Base-by-base conservation (phyloP, 352 stramenopile species). In the Globisporangium perplexum region DNA sequence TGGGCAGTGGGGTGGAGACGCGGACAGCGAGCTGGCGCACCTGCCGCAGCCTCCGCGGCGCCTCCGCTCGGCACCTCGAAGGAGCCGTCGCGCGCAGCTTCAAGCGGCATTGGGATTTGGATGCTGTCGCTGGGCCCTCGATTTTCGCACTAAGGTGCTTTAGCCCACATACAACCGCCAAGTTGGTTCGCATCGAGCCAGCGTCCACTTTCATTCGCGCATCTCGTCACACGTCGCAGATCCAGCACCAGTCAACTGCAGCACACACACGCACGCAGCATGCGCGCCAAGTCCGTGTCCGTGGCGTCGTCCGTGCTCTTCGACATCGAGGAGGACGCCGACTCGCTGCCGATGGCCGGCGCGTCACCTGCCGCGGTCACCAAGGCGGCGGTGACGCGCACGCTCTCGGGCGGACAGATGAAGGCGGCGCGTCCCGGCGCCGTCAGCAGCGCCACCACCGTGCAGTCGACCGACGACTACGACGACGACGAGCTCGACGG, bases 301-400 rank as follows among this genome's bases (percentile, higher is more conserved):
- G 31, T 51, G 20, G 50, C 50, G 46, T 50, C 67, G 64, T 66
- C 65, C 22, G 66, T 77, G 47, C 55, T 75, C 33, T 77, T 77
- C 53, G 56, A 80, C 42, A 77, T 80, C 35, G 68, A 58, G 14
- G 71, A 77, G 38, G 66, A 80, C 60, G 59, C 66, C 60, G 65
- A 58, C 18, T 44, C 54, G 47, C 33, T 50, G 17, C 52, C 18
- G 26, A 50, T 36, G 33, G 33, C 33, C 28, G 53, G 60, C 23
- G 60, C 48, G 12, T 64, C 54, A 10, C 60, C 48, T 1, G 23
- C 28, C 5, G 55, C 42, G 28, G 46, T 65, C 43, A 61, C 57
- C 22, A 53, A 52, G 33, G 65, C 66, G 20, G 26, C 52, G 42
- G 60, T 47, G 57, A 57, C 33, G 50, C 63, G 47, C 26, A 18